phyloP scores from a whole-genome alignment of 352 stramenopile genomes.

The Phytophthora pinifolia region DNA sequence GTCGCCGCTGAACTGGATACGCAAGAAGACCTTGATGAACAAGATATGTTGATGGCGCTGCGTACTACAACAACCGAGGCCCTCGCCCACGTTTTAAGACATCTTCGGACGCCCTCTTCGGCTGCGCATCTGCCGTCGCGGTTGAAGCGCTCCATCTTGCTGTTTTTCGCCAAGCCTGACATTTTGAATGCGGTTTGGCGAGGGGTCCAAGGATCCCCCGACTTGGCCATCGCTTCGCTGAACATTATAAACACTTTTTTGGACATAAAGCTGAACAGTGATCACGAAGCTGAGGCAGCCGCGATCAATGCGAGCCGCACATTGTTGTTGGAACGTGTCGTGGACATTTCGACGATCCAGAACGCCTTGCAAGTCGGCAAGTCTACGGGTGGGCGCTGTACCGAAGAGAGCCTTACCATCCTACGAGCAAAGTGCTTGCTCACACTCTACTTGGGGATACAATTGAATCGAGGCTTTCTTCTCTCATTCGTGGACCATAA shows the following conservation, averaged over 20 bases:
- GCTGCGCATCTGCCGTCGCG: constrained; percentile 20
- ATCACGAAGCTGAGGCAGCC: constrained; percentile 26
- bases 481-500: constrained; percentile 37
- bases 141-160: constrained; percentile 35
- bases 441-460: constrained; percentile 58
- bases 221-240: constrained; percentile 52
- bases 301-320: constrained; percentile 34
- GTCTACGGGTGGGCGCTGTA: neutral
- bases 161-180: constrained; percentile 38
- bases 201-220: constrained; percentile 26
- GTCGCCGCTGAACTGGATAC: neutral
- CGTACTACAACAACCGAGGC: constrained; percentile 47
- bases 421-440: constrained; percentile 70
- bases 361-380: constrained; percentile 27
- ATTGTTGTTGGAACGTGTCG: constrained; percentile 40
- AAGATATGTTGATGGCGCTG: constrained; percentile 19
- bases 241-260: constrained; percentile 71
- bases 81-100: constrained; percentile 53
- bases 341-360: constrained; percentile 32
- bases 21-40: constrained; percentile 5
- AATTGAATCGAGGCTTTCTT: constrained; percentile 45
- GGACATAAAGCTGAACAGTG: constrained; percentile 40
- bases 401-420: constrained; percentile 22
- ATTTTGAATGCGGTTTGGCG: constrained; percentile 46
- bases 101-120: constrained; percentile 40